Conservation (phyloP, 2,329 filamentous ascomycete species). For the Ophiocordyceps robertsii region DNA sequence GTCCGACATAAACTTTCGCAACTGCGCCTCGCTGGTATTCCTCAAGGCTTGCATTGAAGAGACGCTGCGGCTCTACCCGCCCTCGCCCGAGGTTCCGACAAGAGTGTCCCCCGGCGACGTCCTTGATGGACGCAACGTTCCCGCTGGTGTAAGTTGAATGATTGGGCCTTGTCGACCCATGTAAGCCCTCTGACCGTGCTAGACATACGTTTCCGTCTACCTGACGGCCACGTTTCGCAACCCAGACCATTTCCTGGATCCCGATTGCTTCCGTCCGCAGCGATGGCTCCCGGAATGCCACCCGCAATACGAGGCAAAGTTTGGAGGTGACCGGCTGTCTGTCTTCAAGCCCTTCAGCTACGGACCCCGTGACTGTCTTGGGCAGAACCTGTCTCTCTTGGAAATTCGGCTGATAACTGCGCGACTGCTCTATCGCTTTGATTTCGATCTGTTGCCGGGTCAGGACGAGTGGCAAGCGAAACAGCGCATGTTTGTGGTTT, state of each 20-base stretch:
- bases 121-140: constrained; percentile 18
- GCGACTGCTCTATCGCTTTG: constrained; percentile 30
- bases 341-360: constrained; percentile 22
- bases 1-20: constrained; percentile 23
- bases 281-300: constrained; percentile 20
- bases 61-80: constrained; percentile 25
- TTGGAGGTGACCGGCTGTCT: constrained; percentile 21
- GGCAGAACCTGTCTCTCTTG: constrained; percentile 26
- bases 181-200: not conserved
- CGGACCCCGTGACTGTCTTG: constrained; percentile 26
- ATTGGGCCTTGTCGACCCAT: not conserved
- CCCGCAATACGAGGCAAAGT: constrained; percentile 20
- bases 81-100: constrained; percentile 14
- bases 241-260: constrained; percentile 27
- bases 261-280: constrained; percentile 31
- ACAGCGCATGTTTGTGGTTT: not conserved
- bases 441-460: constrained; percentile 14
- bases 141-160: constrained; percentile 16
- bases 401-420: constrained; percentile 34
- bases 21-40: constrained; percentile 13
- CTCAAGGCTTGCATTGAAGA: constrained; percentile 28
- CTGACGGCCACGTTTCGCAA: constrained; percentile 30
- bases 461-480: not conserved
- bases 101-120: constrained; percentile 15
- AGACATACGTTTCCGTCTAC: constrained; percentile 28